phyloP scores from a whole-genome alignment of 352 stramenopile genomes.

The Phytopythium chamaehyphon region DNA sequence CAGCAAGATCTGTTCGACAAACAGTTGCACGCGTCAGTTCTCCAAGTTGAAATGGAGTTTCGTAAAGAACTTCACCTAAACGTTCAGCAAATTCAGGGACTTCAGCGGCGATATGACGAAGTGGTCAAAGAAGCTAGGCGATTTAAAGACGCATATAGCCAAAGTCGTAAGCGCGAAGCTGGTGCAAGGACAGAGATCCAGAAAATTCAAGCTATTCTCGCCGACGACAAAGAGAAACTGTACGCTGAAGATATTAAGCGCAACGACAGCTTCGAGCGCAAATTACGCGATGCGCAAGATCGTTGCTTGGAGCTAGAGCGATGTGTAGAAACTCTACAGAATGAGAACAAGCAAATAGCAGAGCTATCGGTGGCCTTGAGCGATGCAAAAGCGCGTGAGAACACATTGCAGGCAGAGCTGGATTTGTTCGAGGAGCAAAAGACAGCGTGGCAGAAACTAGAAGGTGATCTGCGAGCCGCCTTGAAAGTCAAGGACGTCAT shows the following conservation, averaged over 20 bases:
- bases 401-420: slow-evolving; percentile 21
- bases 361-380: slow-evolving; percentile 21
- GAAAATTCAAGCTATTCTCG: slow-evolving; percentile 39
- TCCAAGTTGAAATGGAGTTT: slow-evolving; percentile 74
- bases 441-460: slow-evolving; percentile 29
- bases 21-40: slow-evolving; percentile 44
- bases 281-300: slow-evolving; percentile 19
- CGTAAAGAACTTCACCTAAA: slow-evolving; percentile 50
- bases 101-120: slow-evolving; percentile 49
- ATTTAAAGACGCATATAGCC: slow-evolving; percentile 43
- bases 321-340: slow-evolving; percentile 19
- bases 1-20: slow-evolving; percentile 57
- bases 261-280: slow-evolving; percentile 37
- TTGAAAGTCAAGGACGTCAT: slow-evolving; percentile 75
- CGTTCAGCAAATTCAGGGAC: slow-evolving; percentile 32
- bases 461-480: slow-evolving; percentile 48
- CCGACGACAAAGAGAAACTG: slow-evolving; percentile 46
- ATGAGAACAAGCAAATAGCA: slow-evolving; percentile 14
- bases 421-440: slow-evolving; percentile 14
- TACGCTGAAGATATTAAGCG: slow-evolving; percentile 39
- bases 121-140: slow-evolving; percentile 23
- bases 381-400: slow-evolving; percentile 11
- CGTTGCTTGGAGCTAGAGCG: slow-evolving; percentile 26
- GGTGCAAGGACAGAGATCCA: slow-evolving; percentile 32
- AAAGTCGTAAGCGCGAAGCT: slow-evolving; percentile 44